Evolutionary conservation across 352 stramenopile species (phyloP).

Genomic region (Globisporangium apiculatum): DNA sequence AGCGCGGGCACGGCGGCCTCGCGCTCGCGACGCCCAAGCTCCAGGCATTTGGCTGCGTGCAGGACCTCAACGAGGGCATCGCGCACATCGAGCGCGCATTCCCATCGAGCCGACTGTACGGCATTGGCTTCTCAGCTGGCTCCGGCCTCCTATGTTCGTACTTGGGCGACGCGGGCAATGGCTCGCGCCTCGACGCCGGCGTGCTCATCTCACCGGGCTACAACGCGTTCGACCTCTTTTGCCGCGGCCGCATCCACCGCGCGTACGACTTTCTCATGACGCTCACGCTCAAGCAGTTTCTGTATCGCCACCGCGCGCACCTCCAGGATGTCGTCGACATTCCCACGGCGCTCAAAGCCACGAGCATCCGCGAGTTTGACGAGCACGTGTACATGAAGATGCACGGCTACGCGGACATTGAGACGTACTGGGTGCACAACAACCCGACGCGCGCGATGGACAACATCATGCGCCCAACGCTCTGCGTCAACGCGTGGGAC

Average conservation of each 20-base stretch:
- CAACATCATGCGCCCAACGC: conserved; percentile 46
- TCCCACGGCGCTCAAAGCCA: conserved; percentile 35
- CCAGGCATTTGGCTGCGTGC: conserved; percentile 60
- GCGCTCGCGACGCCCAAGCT: conserved; percentile 54
- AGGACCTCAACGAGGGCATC: conserved; percentile 52
- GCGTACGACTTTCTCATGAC: conserved; percentile 79
- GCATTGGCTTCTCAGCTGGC: conserved; percentile 68
- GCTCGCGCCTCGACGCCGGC: conserved; percentile 42
- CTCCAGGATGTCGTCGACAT: conserved; percentile 45
- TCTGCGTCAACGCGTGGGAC: conserved; percentile 74
- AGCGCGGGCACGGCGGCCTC: conserved; percentile 66
- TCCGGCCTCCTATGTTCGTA: conserved; percentile 64
- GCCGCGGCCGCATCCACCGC: conserved; percentile 46
- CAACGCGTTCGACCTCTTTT: conserved; percentile 70
- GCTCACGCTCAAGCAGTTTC: conserved; percentile 57
- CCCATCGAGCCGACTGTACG: conserved; percentile 43
- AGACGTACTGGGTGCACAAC: conserved; percentile 66
- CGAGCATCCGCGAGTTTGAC: conserved; percentile 63
- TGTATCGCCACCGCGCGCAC: conserved; percentile 37
- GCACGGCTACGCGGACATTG: conserved; percentile 59
- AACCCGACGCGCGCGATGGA: conserved; percentile 67
- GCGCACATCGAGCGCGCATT: conserved; percentile 36
- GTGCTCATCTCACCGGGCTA: conserved; percentile 75
- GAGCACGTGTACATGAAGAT: conserved; percentile 78
- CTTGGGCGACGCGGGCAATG: conserved; percentile 47